Evolutionary conservation across 2,329 filamentous ascomycete species (phyloP).

Genomic region (Ceratocystis harringtonii): DNA sequence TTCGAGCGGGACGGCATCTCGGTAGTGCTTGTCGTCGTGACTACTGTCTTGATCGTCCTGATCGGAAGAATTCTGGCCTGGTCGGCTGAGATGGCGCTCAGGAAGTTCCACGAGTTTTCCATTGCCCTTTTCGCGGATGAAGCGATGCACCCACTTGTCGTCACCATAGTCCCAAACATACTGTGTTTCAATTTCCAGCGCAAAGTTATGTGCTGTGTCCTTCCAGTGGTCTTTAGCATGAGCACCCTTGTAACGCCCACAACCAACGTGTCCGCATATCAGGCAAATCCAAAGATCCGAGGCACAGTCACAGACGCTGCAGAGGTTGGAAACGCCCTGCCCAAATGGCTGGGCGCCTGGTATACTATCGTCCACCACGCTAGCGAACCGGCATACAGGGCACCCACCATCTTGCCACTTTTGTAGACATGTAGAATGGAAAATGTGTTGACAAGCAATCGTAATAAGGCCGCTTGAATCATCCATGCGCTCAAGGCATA

Average conservation of each 20-base stretch:
- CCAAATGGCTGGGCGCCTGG: slow-evolving; percentile 35
- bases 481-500: slow-evolving; percentile 96
- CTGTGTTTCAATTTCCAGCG: slow-evolving; percentile 83
- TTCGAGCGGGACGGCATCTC: slow-evolving; percentile 55
- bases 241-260: slow-evolving; percentile 83
- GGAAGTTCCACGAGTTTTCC: slow-evolving; percentile 88
- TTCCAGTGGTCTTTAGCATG: slow-evolving; percentile 93
- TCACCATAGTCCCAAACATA: slow-evolving; percentile 97
- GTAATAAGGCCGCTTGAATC: slow-evolving; percentile 90
- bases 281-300: slow-evolving; percentile 90
- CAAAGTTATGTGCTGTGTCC: slow-evolving; percentile 75
- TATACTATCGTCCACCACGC: slow-evolving; percentile 35
- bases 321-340: slow-evolving; percentile 50
- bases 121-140: slow-evolving; percentile 87
- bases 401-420: slow-evolving; percentile 93
- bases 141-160: slow-evolving; percentile 87
- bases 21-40: slow-evolving; percentile 24
- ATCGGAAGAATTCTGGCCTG: slow-evolving; percentile 21
- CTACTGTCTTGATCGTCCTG: slow-evolving; percentile 16
- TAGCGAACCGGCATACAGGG: slow-evolving; percentile 83
- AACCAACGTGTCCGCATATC: slow-evolving; percentile 83
- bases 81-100: slow-evolving; percentile 22
- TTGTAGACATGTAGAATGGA: slow-evolving; percentile 89
- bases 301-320: slow-evolving; percentile 63
- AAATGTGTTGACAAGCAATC: slow-evolving; percentile 93